phyloP scores from a whole-genome alignment of 306 rosid genomes.

The Cucumis sativus region Cucumber_9930_V3 NC_026660.2:9130501-9131000 shows the following conservation, averaged over 20 bases:
- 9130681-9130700: background rate
- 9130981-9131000: background rate
- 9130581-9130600: background rate
- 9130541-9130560: background rate
- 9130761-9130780: constrained; percentile 93
- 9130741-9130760: constrained; percentile 16
- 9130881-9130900: constrained; percentile 71
- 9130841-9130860: constrained; percentile 23
- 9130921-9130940: constrained; percentile 52
- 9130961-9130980: constrained; percentile 35
- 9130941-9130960: constrained; percentile 43
- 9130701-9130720: background rate
- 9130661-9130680: background rate
- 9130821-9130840: constrained; percentile 28
- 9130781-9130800: constrained; percentile 93
- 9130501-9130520: background rate
- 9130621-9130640: background rate
- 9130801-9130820: constrained; percentile 72
- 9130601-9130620: background rate
- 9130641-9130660: background rate
- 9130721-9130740: background rate
- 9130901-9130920: constrained; percentile 53
- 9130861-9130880: constrained; percentile 37
- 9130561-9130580: background rate
- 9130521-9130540: background rate